phyloP scores from a whole-genome alignment of 2,329 filamentous ascomycete species.

The Pestalotiopsis sp. region DNA sequence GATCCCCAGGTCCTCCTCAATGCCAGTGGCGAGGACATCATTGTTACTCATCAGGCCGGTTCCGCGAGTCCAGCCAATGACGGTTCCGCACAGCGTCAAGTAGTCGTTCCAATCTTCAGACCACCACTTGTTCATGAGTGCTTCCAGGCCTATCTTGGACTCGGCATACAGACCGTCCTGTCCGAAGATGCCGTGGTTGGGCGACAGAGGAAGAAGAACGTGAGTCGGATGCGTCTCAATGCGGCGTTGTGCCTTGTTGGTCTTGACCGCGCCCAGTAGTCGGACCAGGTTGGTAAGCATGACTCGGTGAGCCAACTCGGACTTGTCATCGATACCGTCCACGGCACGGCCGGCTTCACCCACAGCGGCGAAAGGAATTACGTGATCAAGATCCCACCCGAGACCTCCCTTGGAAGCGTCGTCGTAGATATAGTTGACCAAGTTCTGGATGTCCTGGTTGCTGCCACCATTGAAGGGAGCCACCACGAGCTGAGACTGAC shows the following conservation, averaged over 20 bases:
- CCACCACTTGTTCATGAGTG: constrained; percentile 32
- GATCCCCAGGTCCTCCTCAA: constrained; percentile 34
- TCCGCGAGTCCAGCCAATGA: constrained; percentile 47
- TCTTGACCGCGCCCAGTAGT: constrained; percentile 36
- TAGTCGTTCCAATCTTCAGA: constrained; percentile 40
- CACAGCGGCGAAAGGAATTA: constrained; percentile 45
- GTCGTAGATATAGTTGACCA: constrained; percentile 40
- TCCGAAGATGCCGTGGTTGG: constrained; percentile 45
- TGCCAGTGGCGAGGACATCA: constrained; percentile 37
- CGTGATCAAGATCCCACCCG: constrained; percentile 37
- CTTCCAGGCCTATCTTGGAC: constrained; percentile 42
- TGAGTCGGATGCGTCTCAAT: constrained; percentile 34
- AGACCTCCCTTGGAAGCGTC: constrained; percentile 18
- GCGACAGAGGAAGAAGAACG: constrained; percentile 43
- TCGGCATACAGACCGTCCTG: constrained; percentile 45
- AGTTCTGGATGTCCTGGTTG: constrained; percentile 34
- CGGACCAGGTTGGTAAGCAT: constrained; percentile 42
- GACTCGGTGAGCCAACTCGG: constrained; percentile 38
- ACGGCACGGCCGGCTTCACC: constrained; percentile 36
- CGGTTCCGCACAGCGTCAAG: constrained; percentile 39
- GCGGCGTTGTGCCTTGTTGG: constrained; percentile 28
- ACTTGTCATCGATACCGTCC: constrained; percentile 33
- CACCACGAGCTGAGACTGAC: constrained; percentile 34
- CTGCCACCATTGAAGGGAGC: constrained; percentile 43
- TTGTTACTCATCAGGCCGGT: constrained; percentile 45